Evolutionary conservation across 169 alveolate species (phyloP).

Genomic region (Eimeria acervulina): DNA sequence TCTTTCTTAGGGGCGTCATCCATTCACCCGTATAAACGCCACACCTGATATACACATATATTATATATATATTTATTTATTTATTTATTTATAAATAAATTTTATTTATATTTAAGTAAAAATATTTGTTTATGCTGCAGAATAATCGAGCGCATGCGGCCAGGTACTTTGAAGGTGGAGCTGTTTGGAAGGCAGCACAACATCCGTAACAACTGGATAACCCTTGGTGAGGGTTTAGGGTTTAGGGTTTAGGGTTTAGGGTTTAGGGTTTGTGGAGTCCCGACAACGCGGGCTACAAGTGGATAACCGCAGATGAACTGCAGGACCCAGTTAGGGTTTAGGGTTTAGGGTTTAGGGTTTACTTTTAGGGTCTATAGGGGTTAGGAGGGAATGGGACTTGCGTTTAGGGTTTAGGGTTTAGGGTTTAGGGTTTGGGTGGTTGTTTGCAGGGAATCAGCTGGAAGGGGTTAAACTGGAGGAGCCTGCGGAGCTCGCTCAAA

Average conservation of each 20-base stretch:
- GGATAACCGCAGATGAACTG: too few species aligned
- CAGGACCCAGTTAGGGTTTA: neutral
- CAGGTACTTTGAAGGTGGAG: constrained; percentile 96
- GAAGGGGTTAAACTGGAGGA: constrained; percentile 63
- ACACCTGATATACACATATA: too few species aligned
- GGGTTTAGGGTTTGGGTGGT: neutral
- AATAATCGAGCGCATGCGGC: constrained; percentile 96
- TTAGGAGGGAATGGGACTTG: neutral
- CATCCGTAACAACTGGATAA: constrained; percentile 96
- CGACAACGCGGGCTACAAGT: too few species aligned
- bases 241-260: constrained; percentile 67
- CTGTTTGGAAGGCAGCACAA: constrained; percentile 97
- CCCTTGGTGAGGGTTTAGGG: constrained; percentile 93
- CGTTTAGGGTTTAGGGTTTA: neutral
- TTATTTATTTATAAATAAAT: neutral
- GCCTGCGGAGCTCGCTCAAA: constrained; percentile 77
- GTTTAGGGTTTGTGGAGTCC: neutral
- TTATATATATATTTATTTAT: neutral
- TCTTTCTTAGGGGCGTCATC: too few species aligned
- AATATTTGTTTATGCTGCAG: constrained; percentile 69
- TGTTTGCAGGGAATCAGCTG: constrained; percentile 67
- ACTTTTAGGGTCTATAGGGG: neutral
- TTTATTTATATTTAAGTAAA: too few species aligned
- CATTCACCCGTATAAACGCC: too few species aligned
- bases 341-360: neutral